Percentiles rank a stretch among this genome's conserved stretches.
Conservation (phyloP, 768 basidiomycete genomes). For the Glaciozyma antarctica region DNA sequence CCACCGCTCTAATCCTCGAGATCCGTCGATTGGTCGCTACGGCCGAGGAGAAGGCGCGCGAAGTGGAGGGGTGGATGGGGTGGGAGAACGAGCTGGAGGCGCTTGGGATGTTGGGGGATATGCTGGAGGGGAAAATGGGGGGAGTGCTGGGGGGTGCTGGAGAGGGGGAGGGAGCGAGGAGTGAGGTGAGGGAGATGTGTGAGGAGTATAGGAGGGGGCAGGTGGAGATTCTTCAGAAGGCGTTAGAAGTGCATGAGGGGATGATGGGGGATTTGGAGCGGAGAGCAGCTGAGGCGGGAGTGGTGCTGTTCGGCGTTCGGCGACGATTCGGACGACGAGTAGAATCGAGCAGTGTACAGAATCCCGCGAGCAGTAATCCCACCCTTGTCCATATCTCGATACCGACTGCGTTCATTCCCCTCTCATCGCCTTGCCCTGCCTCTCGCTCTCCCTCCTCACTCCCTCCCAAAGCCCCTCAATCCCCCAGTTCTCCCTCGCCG, state of each 20-base stretch:
- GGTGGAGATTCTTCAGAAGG: slow-evolving; percentile 3
- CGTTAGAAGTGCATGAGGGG: not conserved
- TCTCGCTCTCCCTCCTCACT: not conserved
- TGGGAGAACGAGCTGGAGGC: slow-evolving; percentile 63
- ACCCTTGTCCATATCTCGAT: too few species aligned
- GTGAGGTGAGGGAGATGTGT: slow-evolving; percentile 58
- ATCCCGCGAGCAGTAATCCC: too few species aligned
- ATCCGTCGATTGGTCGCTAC: slow-evolving; percentile 38
- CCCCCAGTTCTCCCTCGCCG: slow-evolving; percentile 23
- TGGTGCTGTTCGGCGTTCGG: too few species aligned
- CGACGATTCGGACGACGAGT: too few species aligned
- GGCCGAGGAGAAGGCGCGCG: slow-evolving; percentile 35
- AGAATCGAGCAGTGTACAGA: too few species aligned
- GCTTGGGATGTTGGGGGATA: slow-evolving; percentile 55
- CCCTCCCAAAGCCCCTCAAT: slow-evolving; percentile 23
- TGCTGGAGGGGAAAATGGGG: slow-evolving; percentile 44
- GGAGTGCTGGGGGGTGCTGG: slow-evolving; percentile 15
- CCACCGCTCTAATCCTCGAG: slow-evolving; percentile 36
- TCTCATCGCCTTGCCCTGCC: not conserved
- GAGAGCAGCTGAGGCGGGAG: too few species aligned
- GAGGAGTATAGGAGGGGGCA: slow-evolving; percentile 23
- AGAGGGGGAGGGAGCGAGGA: slow-evolving; percentile 41
- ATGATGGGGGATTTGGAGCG: too few species aligned
- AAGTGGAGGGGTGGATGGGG: slow-evolving; percentile 32
- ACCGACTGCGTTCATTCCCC: too few species aligned